Evolutionary conservation across 2,329 filamentous ascomycete species (phyloP), one percentile per base, ranked within the genome.

Genomic region (Talaromyces sp.): DNA sequence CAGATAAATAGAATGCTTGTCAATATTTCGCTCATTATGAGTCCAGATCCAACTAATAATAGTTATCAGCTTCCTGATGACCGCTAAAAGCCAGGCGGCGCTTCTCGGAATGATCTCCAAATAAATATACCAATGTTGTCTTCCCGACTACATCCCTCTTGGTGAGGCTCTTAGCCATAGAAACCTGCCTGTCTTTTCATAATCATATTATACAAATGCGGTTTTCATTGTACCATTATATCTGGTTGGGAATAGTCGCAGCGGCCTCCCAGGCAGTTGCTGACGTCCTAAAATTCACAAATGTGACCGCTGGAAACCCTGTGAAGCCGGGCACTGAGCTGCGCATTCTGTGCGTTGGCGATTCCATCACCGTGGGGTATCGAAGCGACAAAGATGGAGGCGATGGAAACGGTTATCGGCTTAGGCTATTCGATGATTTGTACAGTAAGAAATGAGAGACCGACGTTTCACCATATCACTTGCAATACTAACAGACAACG

Each of bases 281-380:
- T 44, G 40, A 44, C 16, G 40, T 44, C 4, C 9, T 44, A 18
- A 14, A 44, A 18, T 44, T 44, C 40, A 44, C 40, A n/a, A 44
- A 44, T 44, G 40, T 44, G 40, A 44, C 40, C 40, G 40, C 40
- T 10, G 40, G 40, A 16, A 16, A 44, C 16, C 40, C 40, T 6
- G 51, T 54, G 8, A 54, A 54, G 23, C 27, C 6, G 16, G 51
- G 51, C 16, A 54, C 51, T 16, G 54, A 56, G 14, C 54, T 56
- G 9, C 54, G 54, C 10, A 56, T 56, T 31, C 31, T 56, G 27
- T 23, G 12, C 14, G 54, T 56, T 30, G 54, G 54, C 5, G 54
- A 56, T 34, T 56, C 54, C 9, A 56, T 56, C 28, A 56, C 54
- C 14, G 54, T 56, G 18, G 54, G 54, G 31, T 56, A 56, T 56